phyloP scores from a whole-genome alignment of 768 basidiomycete genomes.

The Amanita jacksonii region DNA sequence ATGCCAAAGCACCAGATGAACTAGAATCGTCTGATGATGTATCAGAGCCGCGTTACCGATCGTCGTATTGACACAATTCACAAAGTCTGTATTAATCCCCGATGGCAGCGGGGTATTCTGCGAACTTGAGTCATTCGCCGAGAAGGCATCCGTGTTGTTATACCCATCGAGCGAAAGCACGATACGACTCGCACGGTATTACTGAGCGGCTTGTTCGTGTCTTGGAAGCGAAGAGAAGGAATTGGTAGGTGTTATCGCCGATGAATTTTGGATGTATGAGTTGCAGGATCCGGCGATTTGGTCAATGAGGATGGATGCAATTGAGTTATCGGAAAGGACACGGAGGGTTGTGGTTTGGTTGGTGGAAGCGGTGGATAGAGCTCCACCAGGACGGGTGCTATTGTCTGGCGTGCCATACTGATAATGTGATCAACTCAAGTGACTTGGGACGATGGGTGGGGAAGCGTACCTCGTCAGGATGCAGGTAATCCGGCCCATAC shows the following conservation, averaged over 20 bases:
- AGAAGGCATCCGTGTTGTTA: conserved; percentile 48
- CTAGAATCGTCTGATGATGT: too few relatives aligned
- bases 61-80: conserved; percentile 53
- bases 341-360: conserved; percentile 36
- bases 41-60: conserved; percentile 51
- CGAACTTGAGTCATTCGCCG: conserved; percentile 23
- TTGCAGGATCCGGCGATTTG: conserved; percentile 34
- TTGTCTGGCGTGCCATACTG: conserved; percentile 21
- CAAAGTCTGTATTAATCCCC: conserved; percentile 36
- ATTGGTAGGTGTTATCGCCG: conserved; percentile 16
- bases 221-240: conserved; percentile 24
- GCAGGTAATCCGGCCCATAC: conserved; percentile 17
- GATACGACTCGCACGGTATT: conserved; percentile 59
- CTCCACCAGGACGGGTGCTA: conserved; percentile 40
- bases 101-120: conserved; percentile 42
- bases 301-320: conserved; percentile 31
- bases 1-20: too few relatives aligned
- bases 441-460: neutral
- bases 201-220: conserved; percentile 53
- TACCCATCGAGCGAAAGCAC: conserved; percentile 56
- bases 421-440: neutral
- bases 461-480: conserved; percentile 4
- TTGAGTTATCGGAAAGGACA: conserved; percentile 39
- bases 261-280: conserved; percentile 16
- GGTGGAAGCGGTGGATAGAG: conserved; percentile 32